These are phyloP conservation scores for Penicillium angulare DNA, from an alignment of 495 filamentous ascomycete genomes.

Conservation along the genomic window DNA sequence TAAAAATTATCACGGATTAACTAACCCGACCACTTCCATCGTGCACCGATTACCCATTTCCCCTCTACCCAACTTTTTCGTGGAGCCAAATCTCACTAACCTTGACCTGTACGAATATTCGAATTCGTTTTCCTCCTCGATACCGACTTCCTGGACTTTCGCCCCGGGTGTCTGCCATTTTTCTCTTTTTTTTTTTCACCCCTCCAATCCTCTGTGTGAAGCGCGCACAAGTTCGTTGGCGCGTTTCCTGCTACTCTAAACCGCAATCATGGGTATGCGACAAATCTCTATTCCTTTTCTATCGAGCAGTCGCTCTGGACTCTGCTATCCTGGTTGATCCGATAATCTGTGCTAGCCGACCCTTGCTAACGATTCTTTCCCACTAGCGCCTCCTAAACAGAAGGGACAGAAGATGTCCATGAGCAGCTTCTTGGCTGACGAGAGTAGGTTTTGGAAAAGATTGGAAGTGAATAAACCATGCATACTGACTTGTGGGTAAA, in stretches of 20 bases:
- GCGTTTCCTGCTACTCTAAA: constrained; percentile 44
- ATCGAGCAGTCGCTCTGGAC: neutral
- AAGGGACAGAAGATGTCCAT: constrained; percentile 93
- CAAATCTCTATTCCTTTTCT: constrained; percentile 14
- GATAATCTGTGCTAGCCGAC: neutral
- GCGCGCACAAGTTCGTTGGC: constrained; percentile 47
- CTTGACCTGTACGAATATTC: constrained; percentile 15
- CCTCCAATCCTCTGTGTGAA: constrained; percentile 27
- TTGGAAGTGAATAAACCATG: constrained; percentile 13
- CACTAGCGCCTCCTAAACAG: constrained; percentile 75
- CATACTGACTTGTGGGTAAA: constrained; percentile 46
- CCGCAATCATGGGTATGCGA: constrained; percentile 87
- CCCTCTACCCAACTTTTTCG: constrained; percentile 35
- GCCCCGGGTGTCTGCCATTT: constrained; percentile 13
- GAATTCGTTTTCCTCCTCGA: constrained; percentile 9
- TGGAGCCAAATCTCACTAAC: constrained; percentile 27
- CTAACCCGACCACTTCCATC: constrained; percentile 33
- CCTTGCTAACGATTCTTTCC: constrained; percentile 14
- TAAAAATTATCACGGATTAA: constrained; percentile 52
- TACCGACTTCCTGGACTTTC: constrained; percentile 15
- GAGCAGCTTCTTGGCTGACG: constrained; percentile 83
- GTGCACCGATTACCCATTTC: constrained; percentile 33
- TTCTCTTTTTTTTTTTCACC: constrained; percentile 19
- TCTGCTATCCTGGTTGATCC: neutral
- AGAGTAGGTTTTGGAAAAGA: constrained; percentile 57